phyloP scores from a whole-genome alignment of 345 rosid genomes.

The Bruguiera sexangula region DNA sequence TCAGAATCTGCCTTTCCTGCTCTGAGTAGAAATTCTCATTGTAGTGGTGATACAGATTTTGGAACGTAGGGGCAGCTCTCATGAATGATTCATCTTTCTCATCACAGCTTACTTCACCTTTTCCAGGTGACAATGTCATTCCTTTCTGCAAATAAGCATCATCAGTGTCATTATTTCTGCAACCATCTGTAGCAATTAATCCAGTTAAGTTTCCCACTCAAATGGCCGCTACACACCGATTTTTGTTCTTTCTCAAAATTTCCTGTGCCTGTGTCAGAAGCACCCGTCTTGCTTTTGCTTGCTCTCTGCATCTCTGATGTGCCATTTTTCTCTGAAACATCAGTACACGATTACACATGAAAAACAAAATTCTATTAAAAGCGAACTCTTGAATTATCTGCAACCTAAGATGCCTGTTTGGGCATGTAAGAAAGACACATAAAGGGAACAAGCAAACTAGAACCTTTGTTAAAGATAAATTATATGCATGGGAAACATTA shows the following conservation, averaged over 20 bases:
- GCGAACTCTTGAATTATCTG: too few species aligned
- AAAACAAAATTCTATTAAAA: too few species aligned
- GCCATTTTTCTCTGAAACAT: constrained; percentile 13
- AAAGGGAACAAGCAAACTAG: too few species aligned
- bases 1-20: constrained; percentile 44
- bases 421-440: too few species aligned
- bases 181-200: constrained; percentile 20
- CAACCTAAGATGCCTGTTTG: too few species aligned
- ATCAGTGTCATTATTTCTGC: constrained; percentile 6
- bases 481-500: too few species aligned
- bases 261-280: constrained; percentile 8
- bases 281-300: constrained; percentile 16
- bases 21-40: constrained; percentile 12
- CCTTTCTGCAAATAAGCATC: constrained; percentile 8
- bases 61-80: constrained; percentile 17
- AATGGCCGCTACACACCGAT: constrained; percentile 8
- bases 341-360: too few species aligned
- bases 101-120: constrained; percentile 41
- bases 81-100: constrained; percentile 30
- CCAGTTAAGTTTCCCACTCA: constrained; percentile 8
- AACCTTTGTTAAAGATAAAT: too few species aligned
- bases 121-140: constrained; percentile 40
- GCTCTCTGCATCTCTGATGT: constrained; percentile 9
- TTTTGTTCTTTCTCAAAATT: constrained; percentile 10
- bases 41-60: not conserved